Conservation (phyloP, 371 early-diverging fungal species). For the Lichtheimia hyalospora region DNA sequence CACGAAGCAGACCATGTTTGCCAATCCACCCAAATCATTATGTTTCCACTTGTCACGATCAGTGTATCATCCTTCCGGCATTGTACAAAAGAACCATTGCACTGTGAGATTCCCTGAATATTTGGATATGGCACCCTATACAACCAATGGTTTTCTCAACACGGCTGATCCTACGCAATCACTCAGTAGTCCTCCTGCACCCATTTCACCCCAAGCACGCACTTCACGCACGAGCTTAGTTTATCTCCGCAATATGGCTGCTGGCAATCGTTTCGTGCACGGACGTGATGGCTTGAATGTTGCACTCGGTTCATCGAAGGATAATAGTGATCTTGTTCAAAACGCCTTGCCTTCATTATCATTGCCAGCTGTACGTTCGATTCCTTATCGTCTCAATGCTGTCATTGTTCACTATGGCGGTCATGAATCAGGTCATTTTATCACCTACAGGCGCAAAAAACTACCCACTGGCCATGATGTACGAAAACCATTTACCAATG, state of each 20-base stretch:
- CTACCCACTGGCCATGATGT: conserved; percentile 57
- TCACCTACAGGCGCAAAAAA: conserved; percentile 19
- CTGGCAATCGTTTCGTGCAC: conserved; percentile 39
- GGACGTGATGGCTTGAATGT: conserved; percentile 42
- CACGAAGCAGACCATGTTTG: conserved; percentile 66
- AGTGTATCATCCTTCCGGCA: conserved; percentile 64
- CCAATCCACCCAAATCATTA: conserved; percentile 62
- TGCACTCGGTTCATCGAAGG: conserved; percentile 22
- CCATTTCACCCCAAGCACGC: conserved; percentile 18
- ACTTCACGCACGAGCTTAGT: conserved; percentile 44
- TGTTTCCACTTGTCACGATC: conserved; percentile 78
- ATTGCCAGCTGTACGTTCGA: conserved; percentile 28
- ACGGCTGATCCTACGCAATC: conserved; percentile 41
- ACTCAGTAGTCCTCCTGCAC: conserved; percentile 32
- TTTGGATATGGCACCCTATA: conserved; percentile 67
- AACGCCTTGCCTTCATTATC: conserved; percentile 42
- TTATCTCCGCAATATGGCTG: conserved; percentile 50
- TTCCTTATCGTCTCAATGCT: conserved; percentile 75
- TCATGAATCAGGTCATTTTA: conserved; percentile 43
- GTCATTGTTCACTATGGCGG: conserved; percentile 89
- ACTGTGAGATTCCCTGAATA: conserved; percentile 58
- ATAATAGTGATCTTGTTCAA: conserved; percentile 28
- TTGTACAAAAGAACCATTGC: conserved; percentile 67
- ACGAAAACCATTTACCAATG: conserved; percentile 28
- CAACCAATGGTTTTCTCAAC: conserved; percentile 56